Evolutionary conservation across 164 flowering plant genomes (phyloP).

Genomic region (Aristolochia contorta): DNA sequence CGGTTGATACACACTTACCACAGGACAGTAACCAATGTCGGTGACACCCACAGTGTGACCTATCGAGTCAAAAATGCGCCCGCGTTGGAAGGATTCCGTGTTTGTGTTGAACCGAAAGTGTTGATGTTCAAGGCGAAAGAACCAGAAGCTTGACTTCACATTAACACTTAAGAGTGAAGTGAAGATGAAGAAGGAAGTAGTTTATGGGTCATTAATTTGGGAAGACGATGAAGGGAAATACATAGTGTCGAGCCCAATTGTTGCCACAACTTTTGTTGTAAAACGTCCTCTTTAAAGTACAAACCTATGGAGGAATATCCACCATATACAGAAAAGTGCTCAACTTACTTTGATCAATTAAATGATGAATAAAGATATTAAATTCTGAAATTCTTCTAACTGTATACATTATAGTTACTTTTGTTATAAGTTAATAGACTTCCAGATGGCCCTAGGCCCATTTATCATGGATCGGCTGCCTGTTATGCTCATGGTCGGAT

Average conservation of each 20-base stretch:
- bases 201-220: slow-evolving; percentile 72
- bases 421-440: too few relatives aligned
- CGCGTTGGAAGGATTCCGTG: slow-evolving; percentile 47
- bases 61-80: slow-evolving; percentile 54
- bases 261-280: slow-evolving; percentile 41
- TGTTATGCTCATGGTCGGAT: too few relatives aligned
- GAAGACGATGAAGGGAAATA: slow-evolving; percentile 26
- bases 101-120: slow-evolving; percentile 46
- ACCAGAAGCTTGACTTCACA: slow-evolving; percentile 6
- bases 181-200: slow-evolving; percentile 5
- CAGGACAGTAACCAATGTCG: slow-evolving; percentile 75
- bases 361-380: too few relatives aligned
- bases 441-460: too few relatives aligned
- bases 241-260: slow-evolving; percentile 68
- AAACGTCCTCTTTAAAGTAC: slow-evolving; percentile 5
- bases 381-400: too few relatives aligned
- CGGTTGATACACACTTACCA: slow-evolving; percentile 28
- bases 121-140: slow-evolving; percentile 40
- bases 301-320: not conserved
- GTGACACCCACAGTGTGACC: slow-evolving; percentile 44
- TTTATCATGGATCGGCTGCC: too few relatives aligned
- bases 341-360: too few relatives aligned
- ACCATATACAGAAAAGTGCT: too few relatives aligned
- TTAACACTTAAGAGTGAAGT: slow-evolving; percentile 18
- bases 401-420: too few relatives aligned